phyloP scores from a whole-genome alignment of 305 asterid species.

The Rubia balearica region DNA sequence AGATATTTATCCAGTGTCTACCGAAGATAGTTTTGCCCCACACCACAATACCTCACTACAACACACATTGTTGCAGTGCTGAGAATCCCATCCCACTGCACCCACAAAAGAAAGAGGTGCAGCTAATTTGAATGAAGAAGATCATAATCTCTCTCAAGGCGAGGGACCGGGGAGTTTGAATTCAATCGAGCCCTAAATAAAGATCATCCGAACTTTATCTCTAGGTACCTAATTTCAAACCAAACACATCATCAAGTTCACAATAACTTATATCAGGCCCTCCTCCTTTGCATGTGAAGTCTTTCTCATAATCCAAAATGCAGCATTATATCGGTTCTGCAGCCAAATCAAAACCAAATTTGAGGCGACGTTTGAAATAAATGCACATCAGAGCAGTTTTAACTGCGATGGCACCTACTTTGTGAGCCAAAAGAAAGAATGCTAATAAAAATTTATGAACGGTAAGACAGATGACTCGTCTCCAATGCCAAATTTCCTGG shows the following conservation, averaged over 20 bases:
- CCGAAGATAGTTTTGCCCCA: no score
- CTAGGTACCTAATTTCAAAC: not conserved
- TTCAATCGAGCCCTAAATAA: no score
- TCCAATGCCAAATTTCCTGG: not conserved
- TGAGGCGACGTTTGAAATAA: not conserved
- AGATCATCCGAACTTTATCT: no score
- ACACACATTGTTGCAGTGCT: no score
- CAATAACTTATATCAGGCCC: not conserved
- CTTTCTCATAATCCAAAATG: conserved; percentile 93
- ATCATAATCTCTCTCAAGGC: no score
- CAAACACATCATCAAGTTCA: not conserved
- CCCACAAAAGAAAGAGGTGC: no score
- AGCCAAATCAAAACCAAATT: conserved; percentile 9
- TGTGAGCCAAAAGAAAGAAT: not conserved
- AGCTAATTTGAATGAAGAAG: no score
- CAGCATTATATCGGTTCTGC: conserved; percentile 77
- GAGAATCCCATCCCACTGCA: no score
- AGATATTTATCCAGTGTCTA: not conserved
- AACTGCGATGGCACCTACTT: not conserved
- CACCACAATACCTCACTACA: no score
- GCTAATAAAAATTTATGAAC: not conserved
- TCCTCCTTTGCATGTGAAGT: conserved; percentile 21
- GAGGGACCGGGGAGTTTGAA: no score
- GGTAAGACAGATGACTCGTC: not conserved
- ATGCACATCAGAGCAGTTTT: not conserved